Base-by-base conservation (phyloP, 371 early-diverging fungal species). In the Mortierella sp. region DNA sequence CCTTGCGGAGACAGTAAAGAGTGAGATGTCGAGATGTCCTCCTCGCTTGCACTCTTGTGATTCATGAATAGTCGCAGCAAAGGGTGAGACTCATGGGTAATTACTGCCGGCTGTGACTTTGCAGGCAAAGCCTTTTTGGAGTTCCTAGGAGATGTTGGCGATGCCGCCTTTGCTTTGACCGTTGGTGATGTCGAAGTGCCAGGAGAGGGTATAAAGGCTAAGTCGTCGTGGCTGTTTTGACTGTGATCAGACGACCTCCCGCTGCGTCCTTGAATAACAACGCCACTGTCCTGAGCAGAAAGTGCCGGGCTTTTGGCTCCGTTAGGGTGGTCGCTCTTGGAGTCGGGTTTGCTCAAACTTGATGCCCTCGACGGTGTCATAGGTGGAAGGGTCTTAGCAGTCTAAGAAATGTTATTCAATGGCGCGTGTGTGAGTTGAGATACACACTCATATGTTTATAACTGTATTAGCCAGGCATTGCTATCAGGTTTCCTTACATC, bases 231-330 rank as follows among this genome's bases (percentile, higher is more conserved):
- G 28, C 24, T 60, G 31, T 75, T 72, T 14, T 75, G 79, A 19
- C 74, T 11, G 16, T 54, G 75, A 10, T 79, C 83, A 3, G 38
- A 57, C 26, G 75, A 73, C 28, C 65, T 76, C 52, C 80, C 78
- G 50, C 19, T 76, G 21, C 80, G 85, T 8, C 81, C 73, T 48
- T 79, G 79, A 38, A 85, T 79, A 14, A 75, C 82, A 48, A 85
- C 79, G 10, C 85, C 85, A 31, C 85, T 85, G 31, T 85, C 85
- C 70, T 84, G 84, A 10, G 80, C 73, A 24, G 84, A 84, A 16
- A 74, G 70, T 47, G 72, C 63, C 3, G 80, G 80, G n/a, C 75
- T 85, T 26, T 76, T 81, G 24, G 57, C 45, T 1, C 77, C 76
- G 60, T 74, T 80, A 0, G 75, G 24, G 13, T 75, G 73, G 42